Conservation (phyloP, 1,139 yeast genomes). For the Sugiyamaella grinbergsii region DNA sequence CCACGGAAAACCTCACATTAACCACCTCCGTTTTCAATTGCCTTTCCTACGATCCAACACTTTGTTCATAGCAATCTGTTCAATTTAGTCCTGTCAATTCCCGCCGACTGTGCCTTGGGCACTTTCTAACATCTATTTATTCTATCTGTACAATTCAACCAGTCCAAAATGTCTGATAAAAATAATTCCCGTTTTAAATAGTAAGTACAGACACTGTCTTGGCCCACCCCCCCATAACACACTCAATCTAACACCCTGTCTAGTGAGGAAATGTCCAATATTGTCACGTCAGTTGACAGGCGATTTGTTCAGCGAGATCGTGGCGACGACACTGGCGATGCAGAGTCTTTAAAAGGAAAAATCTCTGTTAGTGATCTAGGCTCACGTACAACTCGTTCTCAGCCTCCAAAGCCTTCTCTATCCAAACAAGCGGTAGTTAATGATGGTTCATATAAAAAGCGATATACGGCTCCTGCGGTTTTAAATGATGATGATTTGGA, state of each 20-base stretch:
- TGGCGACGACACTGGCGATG: slow-evolving; percentile 60
- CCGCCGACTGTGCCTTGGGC: not conserved
- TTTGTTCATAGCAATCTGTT: not conserved
- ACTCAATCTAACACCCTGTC: slow-evolving; percentile 9
- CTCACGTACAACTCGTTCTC: slow-evolving; percentile 44
- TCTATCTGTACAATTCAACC: not conserved
- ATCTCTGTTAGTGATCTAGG: slow-evolving; percentile 74
- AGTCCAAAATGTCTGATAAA: slow-evolving; percentile 16
- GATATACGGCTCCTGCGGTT: slow-evolving; percentile 13
- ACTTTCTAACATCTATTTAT: slow-evolving; percentile 6
- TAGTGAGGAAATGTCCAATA: slow-evolving; percentile 59
- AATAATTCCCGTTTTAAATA: slow-evolving; percentile 35
- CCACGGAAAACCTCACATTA: no score
- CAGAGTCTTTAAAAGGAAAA: slow-evolving; percentile 70
- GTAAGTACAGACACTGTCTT: no score
- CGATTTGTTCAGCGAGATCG: slow-evolving; percentile 49
- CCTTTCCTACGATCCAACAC: not conserved
- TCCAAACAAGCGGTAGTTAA: slow-evolving; percentile 24
- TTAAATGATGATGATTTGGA: slow-evolving; percentile 11
- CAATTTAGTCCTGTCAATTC: not conserved
- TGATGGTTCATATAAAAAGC: slow-evolving; percentile 3
- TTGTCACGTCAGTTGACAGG: slow-evolving; percentile 64
- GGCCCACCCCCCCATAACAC: no score
- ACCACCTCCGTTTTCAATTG: no score
- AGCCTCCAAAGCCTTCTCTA: slow-evolving; percentile 30